phyloP scores from a whole-genome alignment of 2,329 filamentous ascomycete species.

The Endothia cerciana region DNA sequence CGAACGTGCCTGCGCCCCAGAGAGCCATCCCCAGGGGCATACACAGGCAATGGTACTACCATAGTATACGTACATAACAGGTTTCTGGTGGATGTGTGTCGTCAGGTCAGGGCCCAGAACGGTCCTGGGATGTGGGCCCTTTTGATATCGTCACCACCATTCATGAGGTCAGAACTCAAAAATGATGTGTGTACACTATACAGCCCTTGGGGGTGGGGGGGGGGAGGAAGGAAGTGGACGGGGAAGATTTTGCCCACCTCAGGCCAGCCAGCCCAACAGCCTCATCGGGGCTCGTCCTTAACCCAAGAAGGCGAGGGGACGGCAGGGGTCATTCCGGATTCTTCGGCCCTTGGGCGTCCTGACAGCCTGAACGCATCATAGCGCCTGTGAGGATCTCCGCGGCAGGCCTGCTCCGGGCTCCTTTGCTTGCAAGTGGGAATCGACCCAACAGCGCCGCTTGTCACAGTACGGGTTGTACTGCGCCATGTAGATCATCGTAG shows the following conservation, averaged over 20 bases:
- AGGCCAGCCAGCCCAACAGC: background rate
- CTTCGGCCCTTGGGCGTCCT: background rate
- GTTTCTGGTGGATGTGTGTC: background rate
- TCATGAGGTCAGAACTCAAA: background rate
- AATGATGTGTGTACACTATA: no score
- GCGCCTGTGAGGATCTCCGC: background rate
- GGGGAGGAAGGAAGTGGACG: no score
- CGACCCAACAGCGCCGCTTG: no score
- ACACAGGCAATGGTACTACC: no score
- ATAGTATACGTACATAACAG: background rate
- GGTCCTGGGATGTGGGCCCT: background rate
- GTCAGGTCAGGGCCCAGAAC: background rate
- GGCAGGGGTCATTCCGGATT: conserved; percentile 3
- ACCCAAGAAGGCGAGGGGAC: background rate
- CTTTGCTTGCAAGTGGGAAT: no score
- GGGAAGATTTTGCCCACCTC: background rate
- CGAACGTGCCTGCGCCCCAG: no score
- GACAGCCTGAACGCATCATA: conserved; percentile 1
- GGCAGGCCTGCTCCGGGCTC: background rate
- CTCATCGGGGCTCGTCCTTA: background rate
- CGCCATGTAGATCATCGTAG: no score
- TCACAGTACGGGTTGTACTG: no score
- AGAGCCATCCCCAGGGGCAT: no score
- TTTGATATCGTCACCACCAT: background rate
- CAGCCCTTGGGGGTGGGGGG: no score